Evolutionary conservation across 257 asterid genomes (phyloP), one percentile per base, ranked within the genome.

Genomic region (Fraxinus anomala): DNA sequence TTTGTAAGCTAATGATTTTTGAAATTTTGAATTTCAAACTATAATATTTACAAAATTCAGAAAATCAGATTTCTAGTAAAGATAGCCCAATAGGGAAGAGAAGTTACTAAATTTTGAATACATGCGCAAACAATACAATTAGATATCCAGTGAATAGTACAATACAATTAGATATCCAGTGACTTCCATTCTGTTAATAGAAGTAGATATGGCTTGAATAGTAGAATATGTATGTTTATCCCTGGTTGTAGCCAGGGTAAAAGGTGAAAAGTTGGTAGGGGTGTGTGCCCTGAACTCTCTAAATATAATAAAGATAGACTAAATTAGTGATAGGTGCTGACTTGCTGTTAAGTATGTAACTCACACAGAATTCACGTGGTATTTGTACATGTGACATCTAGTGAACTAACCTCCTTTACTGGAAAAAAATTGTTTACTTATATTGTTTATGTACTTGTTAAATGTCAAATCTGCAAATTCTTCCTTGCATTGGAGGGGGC

Each of bases 11-110:
- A 23, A 13, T 19, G n/a, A 40, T 73, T 73, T 72, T 54, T 26
- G 74, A 59, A 73, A 68, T 68, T n/a, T 56, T 21, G 19, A 34
- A 19, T 56, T 61, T 19, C 77, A 23, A 69, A 69, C 49, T 40
- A 40, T 36, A 17, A 31, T 6, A 34, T 44, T 3, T 78, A 36
- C 69, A 26, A 47, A 78, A 24, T 78, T 81, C 71, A 68, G 76
- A 63, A n/a, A 63, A 63, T 63, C 40, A 11, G 61, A 76, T 72
- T 31, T 47, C 71, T 67, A 47, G 37, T 26, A 51, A 44, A 44
- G 65, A 72, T 39, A 75, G 54, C 39, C 69, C 23, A 6, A 75
- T 66, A 51, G 79, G 65, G 61, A 30, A 51, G 70, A 39, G 30
- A 61, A 63, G 33, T 68, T 65, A 65, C 61, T 36, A 14, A 47